These are phyloP conservation scores for Leavenworthia alabamica DNA, from an alignment of 345 rosid species.

Conservation along the genomic window DNA sequence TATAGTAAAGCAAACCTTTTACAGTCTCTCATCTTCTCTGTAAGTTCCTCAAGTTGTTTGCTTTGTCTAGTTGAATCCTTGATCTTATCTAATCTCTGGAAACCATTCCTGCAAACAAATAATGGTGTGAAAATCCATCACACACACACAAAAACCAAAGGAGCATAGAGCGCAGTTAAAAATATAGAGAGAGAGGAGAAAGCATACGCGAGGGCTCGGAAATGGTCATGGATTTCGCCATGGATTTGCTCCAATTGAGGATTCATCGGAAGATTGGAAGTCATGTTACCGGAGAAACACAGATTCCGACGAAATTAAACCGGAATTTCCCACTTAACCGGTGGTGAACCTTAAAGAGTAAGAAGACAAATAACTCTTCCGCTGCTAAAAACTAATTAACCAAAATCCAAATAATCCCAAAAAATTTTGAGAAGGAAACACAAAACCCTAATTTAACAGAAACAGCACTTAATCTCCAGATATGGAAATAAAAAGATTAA, in stretches of 20 bases:
- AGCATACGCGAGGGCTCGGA: slow-evolving; percentile 82
- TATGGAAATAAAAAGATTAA: background rate
- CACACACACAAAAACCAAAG: background rate
- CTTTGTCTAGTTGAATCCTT: slow-evolving; percentile 88
- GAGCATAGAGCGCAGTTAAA: background rate
- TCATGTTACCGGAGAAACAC: slow-evolving; percentile 45
- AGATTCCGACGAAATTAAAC: slow-evolving; percentile 23
- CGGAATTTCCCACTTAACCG: slow-evolving; percentile 7
- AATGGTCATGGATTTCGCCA: slow-evolving; percentile 85
- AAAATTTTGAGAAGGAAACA: background rate
- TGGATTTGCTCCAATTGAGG: slow-evolving; percentile 98
- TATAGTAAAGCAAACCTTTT: slow-evolving; percentile 51
- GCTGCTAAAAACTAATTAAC: background rate
- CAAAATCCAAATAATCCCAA: slow-evolving; percentile 10
- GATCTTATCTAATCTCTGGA: slow-evolving; percentile 90
- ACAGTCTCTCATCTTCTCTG: slow-evolving; percentile 94
- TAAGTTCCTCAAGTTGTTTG: slow-evolving; percentile 95
- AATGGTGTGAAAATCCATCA: background rate
- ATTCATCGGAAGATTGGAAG: slow-evolving; percentile 58
- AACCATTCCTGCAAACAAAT: slow-evolving; percentile 74
- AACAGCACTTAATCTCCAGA: slow-evolving; percentile 11
- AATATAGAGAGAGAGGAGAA: background rate
- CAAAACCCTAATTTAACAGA: slow-evolving; percentile 12
- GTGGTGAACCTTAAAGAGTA: slow-evolving; percentile 8
- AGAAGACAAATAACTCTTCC: slow-evolving; percentile 5